Base-by-base conservation (phyloP, 371 early-diverging fungal genomes). In the Lichtheimia ornata region DNA sequence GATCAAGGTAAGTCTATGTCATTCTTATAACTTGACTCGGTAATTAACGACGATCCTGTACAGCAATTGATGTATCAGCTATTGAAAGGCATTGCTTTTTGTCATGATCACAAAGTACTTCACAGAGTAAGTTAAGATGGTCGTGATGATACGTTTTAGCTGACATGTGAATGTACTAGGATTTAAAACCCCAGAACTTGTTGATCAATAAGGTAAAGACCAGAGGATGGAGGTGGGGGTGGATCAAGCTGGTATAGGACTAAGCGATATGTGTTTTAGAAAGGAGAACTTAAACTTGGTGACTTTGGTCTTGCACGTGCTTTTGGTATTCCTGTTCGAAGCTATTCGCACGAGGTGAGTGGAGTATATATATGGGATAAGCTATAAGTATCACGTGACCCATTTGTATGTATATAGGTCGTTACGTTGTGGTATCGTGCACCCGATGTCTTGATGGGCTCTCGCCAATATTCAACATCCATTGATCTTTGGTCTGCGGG, bases 401-500 rank as follows among this genome's bases (percentile, higher is more conserved):
- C 5, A 35, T 35, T 11, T 56, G 71, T 50, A 20, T 52, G 50
- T 24, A n/a, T 22, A 41, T 63, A 86, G 87, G 93, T 94, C 11
- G 94, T 94, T 35, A 94, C 94, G 14, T 74, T 94, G 58, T 94
- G 94, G 94, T 99, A 99, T 76, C 89, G 99, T 64, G 94, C 99
- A 3, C 99, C 99, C 2, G 99, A 99, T 78, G 96, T 99, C n/a
- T 72, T 99, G 41, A 88, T 98, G 90, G 99, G 99, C 5, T 93
- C 94, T 30, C 88, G 94, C 63, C 93, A 97, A 63, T 99, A 99
- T 72, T 89, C 93, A 14, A 97, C 95, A 17, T 94, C 95, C 4
- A 97, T 99, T 64, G 99, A 99, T 80, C 86, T 99, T 44, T 99
- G 99, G 99, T 96, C 96, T 30, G 89, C 96, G 22, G 99, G 99